A percentile compares a stretch with the other conserved stretches of the same genome.
phyloP scores from a whole-genome alignment of 768 basidiomycete genomes.

The Lactifluus pinguis region DNA sequence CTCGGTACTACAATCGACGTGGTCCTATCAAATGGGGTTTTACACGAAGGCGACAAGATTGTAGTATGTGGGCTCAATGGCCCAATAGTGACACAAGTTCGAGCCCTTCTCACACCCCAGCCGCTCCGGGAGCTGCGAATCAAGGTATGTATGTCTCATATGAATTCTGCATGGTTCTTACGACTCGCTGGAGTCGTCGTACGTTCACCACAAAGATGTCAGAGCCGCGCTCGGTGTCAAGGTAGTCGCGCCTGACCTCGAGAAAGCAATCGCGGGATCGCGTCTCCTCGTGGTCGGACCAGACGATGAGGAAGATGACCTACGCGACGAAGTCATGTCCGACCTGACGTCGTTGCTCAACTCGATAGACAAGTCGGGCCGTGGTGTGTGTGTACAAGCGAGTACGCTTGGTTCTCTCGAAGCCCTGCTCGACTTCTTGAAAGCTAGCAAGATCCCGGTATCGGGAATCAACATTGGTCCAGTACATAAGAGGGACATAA shows the following conservation, averaged over 20 bases:
- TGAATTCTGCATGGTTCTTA: conserved; percentile 1
- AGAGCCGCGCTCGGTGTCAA: conserved; percentile 97
- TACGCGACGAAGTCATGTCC: conserved; percentile 93
- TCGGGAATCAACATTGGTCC: conserved; percentile 97
- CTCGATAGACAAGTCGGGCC: conserved; percentile 91
- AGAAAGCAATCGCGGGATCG: conserved; percentile 97
- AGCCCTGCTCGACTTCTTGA: conserved; percentile 92
- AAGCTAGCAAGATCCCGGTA: conserved; percentile 92
- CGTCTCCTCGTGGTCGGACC: conserved; percentile 86
- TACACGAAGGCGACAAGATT: conserved; percentile 87
- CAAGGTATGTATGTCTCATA: conserved; percentile 51
- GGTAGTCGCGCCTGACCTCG: conserved; percentile 87
- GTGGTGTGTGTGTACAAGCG: conserved; percentile 95
- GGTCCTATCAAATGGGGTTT: conserved; percentile 86
- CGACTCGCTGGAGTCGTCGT: conserved; percentile 56
- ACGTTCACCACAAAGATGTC: conserved; percentile 95
- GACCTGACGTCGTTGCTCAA: conserved; percentile 83
- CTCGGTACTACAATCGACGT: conserved; percentile 97
- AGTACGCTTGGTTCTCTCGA: conserved; percentile 96
- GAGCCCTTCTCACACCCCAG: conserved; percentile 92
- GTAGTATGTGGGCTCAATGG: conserved; percentile 97
- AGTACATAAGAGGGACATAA: conserved; percentile 90
- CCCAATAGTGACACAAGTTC: conserved; percentile 89
- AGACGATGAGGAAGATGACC: conserved; percentile 93
- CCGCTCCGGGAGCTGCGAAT: conserved; percentile 91